Base-by-base conservation (phyloP, 768 basidiomycete species). In the Epithele typhae region DNA sequence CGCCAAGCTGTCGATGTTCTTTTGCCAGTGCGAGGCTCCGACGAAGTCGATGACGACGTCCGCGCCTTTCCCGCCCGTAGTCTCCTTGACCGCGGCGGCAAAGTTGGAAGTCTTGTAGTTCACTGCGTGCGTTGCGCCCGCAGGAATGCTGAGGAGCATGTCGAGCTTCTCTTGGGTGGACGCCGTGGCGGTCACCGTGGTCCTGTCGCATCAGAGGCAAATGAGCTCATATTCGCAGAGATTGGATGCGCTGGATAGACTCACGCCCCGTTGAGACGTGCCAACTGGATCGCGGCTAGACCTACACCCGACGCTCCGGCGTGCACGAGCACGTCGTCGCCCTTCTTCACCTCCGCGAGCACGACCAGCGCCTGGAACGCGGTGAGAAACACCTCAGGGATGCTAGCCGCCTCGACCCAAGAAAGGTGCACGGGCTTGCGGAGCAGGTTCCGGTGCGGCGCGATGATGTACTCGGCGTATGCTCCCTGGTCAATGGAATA, bases 301-400 rank as follows among this genome's bases (percentile, higher is more conserved):
- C 92, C 92, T 4, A 96, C 92, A 23, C 93, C 92, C 11, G 88
- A 91, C 3, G 92, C 92, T 6, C 84, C 94, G 17, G 92, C 92
- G 60, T 97, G 95, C 11, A 97, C 74, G 14, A 98, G 75, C 9
- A 92, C 88, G 58, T 86, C 68, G 38, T 91, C 84, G 27, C 81
- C 79, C 52, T 73, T 59, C 59, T 84, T 78, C 36, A 94, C 58
- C 54, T 85, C 74, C 1, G 83, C 87, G 51, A 83, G 78, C 27
- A 84, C 61, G 38, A 89, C 72, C 17, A 86, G 63, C 0, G 78
- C 82, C 57, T 84, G 82, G 60, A 72, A 82, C 4, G 82, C 82
- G 79, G 94, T 96, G 46, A 96, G 68, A 68, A 85, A 94, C 50
- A 78, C 82, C 68, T 98, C 94, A 0, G 90, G 89, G 33, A 96